Base-by-base conservation (phyloP, 257 asterid genomes). In the Solanum lycopersicoides region DNA sequence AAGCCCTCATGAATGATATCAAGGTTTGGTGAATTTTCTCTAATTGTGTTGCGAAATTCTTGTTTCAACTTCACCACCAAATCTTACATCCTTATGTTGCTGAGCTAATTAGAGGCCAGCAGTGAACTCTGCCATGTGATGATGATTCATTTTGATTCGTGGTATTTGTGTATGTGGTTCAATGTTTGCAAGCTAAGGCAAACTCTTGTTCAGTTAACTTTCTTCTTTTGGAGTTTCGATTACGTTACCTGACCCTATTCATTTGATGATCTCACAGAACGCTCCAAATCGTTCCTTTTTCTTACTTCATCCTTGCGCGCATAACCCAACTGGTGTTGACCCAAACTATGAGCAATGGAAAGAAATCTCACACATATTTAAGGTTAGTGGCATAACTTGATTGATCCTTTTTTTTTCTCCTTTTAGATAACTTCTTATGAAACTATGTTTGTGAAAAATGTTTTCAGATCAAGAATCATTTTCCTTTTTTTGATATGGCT, bases 401-500 rank as follows among this genome's bases (percentile, higher is more conserved):
- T 47, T 12, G 4, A 28, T 47, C 20, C 41, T 80, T 80, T 80
- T 47, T 25, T 80, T 0, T 30, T 30, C 20, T 5, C 28, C 59
- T 2, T 30, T 16, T 47, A 80, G 12, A n/a, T 12, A 41, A 45
- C 85, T 80, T 80, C 68, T 80, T 47, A 80, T 47, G 30, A 32
- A 28, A 32, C 42, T 80, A 47, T 47, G 68, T 47, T 45, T 80
- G 85, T 80, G 68, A 47, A 80, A 80, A 80, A n/a, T 80, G 68
- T 2, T 80, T 80, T 80, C 85, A 80, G 85, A 47, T 80, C 44
- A 80, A 80, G 85, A 80, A 80, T 28, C 85, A 80, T 80, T 47
- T 80, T 80, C 85, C 85, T 28, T 80, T 80, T 47, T 80, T 80
- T 80, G 85, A 80, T 80, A 80, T 80, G 85, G 85, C 85, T 47